Conservation (phyloP, 768 basidiomycete species). For the Serpula lacrymans region DNA sequence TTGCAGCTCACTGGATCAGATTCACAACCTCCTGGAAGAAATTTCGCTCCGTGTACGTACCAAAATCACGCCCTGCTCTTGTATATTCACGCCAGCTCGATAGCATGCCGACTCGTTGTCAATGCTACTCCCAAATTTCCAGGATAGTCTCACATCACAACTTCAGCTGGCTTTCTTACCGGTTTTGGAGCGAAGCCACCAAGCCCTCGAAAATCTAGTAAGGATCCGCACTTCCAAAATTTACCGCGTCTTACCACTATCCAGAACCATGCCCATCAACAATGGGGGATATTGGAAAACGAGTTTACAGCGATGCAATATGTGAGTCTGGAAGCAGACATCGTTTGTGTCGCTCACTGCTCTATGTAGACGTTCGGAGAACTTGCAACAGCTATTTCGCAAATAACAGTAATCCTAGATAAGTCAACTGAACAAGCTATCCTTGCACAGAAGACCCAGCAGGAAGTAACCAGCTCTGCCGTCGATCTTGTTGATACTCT, state of each 20-base stretch:
- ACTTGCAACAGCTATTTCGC: conserved; percentile 13
- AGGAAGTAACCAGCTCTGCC: conserved; percentile 33
- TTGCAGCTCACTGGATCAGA: conserved; percentile 16
- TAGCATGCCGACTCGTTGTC: too few species aligned
- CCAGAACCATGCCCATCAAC: conserved; percentile 28
- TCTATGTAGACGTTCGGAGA: conserved; percentile 12
- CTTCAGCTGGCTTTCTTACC: too few species aligned
- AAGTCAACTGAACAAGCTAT: conserved; percentile 27
- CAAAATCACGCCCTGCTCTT: too few species aligned
- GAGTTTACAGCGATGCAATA: conserved; percentile 26
- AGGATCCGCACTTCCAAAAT: too few species aligned
- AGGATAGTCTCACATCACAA: too few species aligned
- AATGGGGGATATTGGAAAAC: conserved; percentile 21
- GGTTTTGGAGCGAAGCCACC: too few species aligned
- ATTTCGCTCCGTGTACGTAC: conserved; percentile 20
- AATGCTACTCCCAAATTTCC: too few species aligned
- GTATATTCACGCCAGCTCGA: too few species aligned
- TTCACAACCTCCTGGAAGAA: conserved; percentile 21
- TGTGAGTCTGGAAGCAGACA: too few species aligned
- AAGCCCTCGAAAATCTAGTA: too few species aligned
- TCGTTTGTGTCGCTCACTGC: not conserved
- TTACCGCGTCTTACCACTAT: too few species aligned
- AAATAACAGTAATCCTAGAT: conserved; percentile 28
- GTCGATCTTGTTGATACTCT: conserved; percentile 33
- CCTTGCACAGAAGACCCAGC: conserved; percentile 33